Percentiles rank a stretch among this genome's conserved stretches.
Conservation (phyloP, 257 asterid genomes). For the Ophiorrhiza pumila region DNA sequence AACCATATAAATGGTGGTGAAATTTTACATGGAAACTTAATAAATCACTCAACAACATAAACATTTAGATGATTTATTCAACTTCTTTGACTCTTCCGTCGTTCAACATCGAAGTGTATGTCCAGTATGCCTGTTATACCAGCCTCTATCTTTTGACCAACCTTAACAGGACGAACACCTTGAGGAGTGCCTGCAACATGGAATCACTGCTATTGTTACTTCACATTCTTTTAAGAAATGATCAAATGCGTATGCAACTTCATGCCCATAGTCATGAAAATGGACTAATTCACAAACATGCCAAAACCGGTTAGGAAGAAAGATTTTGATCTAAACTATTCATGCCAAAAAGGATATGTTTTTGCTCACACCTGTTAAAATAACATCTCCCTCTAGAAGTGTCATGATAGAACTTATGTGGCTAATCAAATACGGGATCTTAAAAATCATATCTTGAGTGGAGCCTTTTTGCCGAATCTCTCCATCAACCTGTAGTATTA, state of each 20-base stretch:
- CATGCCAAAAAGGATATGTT: conserved; percentile 2
- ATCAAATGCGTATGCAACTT: too few species aligned
- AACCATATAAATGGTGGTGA: background rate
- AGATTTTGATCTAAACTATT: background rate
- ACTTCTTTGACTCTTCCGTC: conserved; percentile 38
- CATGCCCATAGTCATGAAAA: background rate
- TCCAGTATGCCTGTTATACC: conserved; percentile 83
- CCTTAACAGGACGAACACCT: conserved; percentile 86
- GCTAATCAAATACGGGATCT: conserved; percentile 94
- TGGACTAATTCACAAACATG: background rate
- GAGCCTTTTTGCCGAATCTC: conserved; percentile 85
- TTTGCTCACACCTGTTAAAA: conserved; percentile 65
- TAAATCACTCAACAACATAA: background rate
- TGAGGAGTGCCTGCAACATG: conserved; percentile 75
- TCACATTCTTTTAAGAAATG: background rate
- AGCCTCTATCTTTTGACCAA: conserved; percentile 85
- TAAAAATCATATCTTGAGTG: conserved; percentile 86
- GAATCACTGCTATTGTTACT: background rate
- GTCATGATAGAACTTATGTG: conserved; percentile 93
- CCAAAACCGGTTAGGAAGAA: background rate
- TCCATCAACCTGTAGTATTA: conserved; percentile 77
- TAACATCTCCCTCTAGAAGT: conserved; percentile 90
- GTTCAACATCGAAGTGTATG: conserved; percentile 65
- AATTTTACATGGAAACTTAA: background rate
- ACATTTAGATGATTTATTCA: background rate